Percentiles rank a stretch among this genome's conserved stretches.
Conservation (phyloP, 1,139 yeast species). For the Nakaseomyces delphensis region DNA sequence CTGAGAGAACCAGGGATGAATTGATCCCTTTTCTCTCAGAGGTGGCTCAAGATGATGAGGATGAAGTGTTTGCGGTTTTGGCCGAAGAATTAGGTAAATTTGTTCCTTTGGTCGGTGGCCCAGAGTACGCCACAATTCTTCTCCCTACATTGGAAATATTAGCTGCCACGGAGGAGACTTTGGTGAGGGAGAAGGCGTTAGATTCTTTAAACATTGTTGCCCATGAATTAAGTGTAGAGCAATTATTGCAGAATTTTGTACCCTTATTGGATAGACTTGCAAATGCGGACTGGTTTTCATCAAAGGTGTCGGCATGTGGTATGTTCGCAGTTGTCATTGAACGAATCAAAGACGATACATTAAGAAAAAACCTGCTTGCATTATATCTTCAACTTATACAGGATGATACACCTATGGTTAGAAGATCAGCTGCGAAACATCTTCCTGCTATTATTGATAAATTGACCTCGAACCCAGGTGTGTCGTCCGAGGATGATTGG, state of each 20-base stretch:
- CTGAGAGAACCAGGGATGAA: conserved; percentile 84
- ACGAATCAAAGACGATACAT: conserved; percentile 44
- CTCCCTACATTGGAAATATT: conserved; percentile 81
- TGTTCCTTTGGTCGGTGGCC: conserved; percentile 82
- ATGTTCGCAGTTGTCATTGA: conserved; percentile 65
- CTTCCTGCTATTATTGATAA: conserved; percentile 64
- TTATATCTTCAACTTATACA: conserved; percentile 62
- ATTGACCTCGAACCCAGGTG: conserved; percentile 37
- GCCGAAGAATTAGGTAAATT: conserved; percentile 87
- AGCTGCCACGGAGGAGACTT: conserved; percentile 95
- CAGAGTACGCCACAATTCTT: conserved; percentile 63
- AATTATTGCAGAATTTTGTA: conserved; percentile 58
- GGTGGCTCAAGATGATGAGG: conserved; percentile 97
- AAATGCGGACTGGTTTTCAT: conserved; percentile 90
- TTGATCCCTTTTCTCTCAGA: conserved; percentile 81
- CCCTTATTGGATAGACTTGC: conserved; percentile 72
- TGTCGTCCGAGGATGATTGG: conserved; percentile 49
- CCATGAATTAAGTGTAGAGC: conserved; percentile 53
- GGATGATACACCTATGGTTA: conserved; percentile 97
- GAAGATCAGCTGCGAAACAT: conserved; percentile 85
- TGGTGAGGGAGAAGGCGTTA: conserved; percentile 91
- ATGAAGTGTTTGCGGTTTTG: conserved; percentile 89
- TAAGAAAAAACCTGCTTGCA: conserved; percentile 53
- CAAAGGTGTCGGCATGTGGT: conserved; percentile 88
- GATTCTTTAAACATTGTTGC: conserved; percentile 71